Conservation (phyloP, 495 filamentous ascomycete species). For the Parathielavia appendiculata region DNA sequence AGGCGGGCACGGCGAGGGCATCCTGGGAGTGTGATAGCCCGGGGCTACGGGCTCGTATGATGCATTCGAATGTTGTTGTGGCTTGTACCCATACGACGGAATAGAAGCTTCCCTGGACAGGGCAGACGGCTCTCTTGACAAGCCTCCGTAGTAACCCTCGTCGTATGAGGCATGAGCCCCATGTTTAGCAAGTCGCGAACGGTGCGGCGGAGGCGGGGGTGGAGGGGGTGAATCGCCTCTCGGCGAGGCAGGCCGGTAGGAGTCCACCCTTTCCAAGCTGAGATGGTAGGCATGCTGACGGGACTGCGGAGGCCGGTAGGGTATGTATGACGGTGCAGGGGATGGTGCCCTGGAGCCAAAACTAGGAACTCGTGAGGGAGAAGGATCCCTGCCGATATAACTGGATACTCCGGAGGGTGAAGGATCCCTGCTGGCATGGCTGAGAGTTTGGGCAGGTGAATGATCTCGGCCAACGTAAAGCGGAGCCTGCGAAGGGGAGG, state of each 20-base stretch:
- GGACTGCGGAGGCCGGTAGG: conserved; percentile 35
- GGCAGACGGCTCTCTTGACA: conserved; percentile 23
- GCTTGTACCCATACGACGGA: conserved; percentile 22
- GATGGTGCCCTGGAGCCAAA: conserved; percentile 32
- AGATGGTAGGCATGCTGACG: conserved; percentile 21
- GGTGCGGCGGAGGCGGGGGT: conserved; percentile 52
- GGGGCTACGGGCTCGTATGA: conserved; percentile 33
- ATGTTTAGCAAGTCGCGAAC: conserved; percentile 25
- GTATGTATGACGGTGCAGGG: conserved; percentile 41
- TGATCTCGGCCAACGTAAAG: background rate
- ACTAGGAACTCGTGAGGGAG: conserved; percentile 14
- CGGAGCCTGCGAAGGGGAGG: background rate
- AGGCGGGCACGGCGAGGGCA: conserved; percentile 52
- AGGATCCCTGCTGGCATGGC: background rate
- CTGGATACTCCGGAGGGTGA: background rate
- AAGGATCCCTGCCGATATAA: background rate
- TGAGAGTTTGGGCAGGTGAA: background rate
- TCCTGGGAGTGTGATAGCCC: conserved; percentile 49
- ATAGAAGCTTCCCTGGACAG: conserved; percentile 24
- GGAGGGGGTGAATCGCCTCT: conserved; percentile 43
- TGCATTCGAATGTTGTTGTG: conserved; percentile 22
- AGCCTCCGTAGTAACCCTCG: conserved; percentile 25
- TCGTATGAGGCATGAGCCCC: conserved; percentile 34
- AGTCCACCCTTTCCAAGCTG: conserved; percentile 16
- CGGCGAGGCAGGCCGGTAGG: background rate